Base-by-base conservation (phyloP, 2,329 filamentous ascomycete species). In the Juglanconis sp. region DNA sequence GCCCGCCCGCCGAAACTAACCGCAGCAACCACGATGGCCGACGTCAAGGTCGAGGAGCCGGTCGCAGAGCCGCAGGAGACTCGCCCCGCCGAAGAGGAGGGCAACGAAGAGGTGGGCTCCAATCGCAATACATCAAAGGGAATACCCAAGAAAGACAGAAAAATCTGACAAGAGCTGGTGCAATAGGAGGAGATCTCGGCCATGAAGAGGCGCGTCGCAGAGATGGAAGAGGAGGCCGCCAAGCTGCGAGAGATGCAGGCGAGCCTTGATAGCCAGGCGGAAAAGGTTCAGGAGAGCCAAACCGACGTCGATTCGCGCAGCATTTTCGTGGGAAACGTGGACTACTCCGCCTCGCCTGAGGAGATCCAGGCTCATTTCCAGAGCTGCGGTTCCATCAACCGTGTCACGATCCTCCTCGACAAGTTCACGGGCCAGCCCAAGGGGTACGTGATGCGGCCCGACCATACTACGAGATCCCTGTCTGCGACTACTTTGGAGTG, bases 361-460 rank as follows among this genome's bases (percentile, higher is more conserved):
- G 95, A 99, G 79, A 95, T 99, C 62, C 95, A 99, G 80, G 91
- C 92, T 62, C 95, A 99, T 73, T 99, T 99, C 79, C 92, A 96
- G 81, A 96, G 88, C 80, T 96, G 92, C 70, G 95, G 95, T 63
- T 92, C 90, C 67, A 99, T 99, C 81, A 99, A 99, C 77, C 89
- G 95, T 63, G 95, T 99, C 62, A 99, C 95, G 1, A 99, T 99
- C 67, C 80, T 99, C 68, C 80, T 99, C 68, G 95, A 99, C 79
- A 99, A 99, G 80, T 98, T 97, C 72, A 96, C 93, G 10, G 95
- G 95, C 65, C 93, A 98, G 81, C 95, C 95, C n/a, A 99, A 99
- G 82, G 95, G 95, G 93, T 96, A 81, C 76, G 88, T 55, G 35
- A 24, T 35, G 15, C 52, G 17, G 13, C 42, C 17, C 5, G 10